Evolutionary conservation across 1,139 yeast species (phyloP).

Genomic region (Diutina mesorugosa): DNA sequence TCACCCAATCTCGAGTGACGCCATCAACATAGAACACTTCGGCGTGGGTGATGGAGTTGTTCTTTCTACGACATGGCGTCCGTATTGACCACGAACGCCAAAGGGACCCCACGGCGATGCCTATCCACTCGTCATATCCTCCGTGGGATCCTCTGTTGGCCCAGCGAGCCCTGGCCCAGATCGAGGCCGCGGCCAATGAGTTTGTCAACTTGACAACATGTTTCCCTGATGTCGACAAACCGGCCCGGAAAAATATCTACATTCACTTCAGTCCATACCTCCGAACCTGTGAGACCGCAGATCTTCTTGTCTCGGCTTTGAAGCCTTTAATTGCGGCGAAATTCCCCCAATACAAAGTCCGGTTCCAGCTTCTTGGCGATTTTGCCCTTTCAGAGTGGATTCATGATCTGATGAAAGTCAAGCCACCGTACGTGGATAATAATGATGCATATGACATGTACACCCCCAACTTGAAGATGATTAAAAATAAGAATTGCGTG

Average conservation of each 20-base stretch:
- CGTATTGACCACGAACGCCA: slow-evolving; percentile 28
- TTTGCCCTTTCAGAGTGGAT: slow-evolving; percentile 38
- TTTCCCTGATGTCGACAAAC: slow-evolving; percentile 9
- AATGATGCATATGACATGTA: slow-evolving; percentile 37
- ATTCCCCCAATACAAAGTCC: slow-evolving; percentile 21
- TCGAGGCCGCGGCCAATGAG: slow-evolving; percentile 18
- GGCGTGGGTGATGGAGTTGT: slow-evolving; percentile 15
- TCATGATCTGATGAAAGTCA: slow-evolving; percentile 30
- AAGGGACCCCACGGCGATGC: slow-evolving; percentile 3
- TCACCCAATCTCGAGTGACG: background rate
- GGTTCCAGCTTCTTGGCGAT: slow-evolving; percentile 31
- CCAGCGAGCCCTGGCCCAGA: slow-evolving; percentile 16
- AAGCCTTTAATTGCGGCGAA: slow-evolving; percentile 12
- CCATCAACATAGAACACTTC: background rate
- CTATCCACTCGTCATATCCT: slow-evolving; percentile 16
- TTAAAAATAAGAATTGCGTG: slow-evolving; percentile 22
- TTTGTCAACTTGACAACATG: slow-evolving; percentile 15
- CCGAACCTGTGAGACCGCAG: slow-evolving; percentile 35
- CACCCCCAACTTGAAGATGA: slow-evolving; percentile 27
- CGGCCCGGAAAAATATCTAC: slow-evolving; percentile 18
- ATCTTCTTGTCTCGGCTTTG: slow-evolving; percentile 20
- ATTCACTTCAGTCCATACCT: slow-evolving; percentile 34
- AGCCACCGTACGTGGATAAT: slow-evolving; percentile 32
- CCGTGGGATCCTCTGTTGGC: slow-evolving; percentile 32
- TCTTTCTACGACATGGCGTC: slow-evolving; percentile 33